Base-by-base conservation (phyloP, 2,329 filamentous ascomycete genomes). In the Fusarium anguioides region DNA sequence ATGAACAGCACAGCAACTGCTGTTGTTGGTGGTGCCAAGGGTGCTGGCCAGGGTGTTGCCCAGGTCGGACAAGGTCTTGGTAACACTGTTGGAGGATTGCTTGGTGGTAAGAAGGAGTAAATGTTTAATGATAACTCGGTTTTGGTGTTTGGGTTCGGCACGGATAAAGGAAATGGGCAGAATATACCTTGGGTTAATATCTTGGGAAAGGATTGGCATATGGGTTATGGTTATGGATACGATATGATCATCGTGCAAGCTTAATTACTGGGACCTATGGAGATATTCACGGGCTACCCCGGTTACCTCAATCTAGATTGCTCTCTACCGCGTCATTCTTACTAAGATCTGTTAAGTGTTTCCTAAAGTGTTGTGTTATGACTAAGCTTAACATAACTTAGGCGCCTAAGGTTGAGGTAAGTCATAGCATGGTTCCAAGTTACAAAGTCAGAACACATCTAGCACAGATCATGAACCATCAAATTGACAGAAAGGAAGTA, bases 91-190 rank as follows among this genome's bases (percentile, higher is more conserved):
- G 78, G 78, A 0, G 75, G 78, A 8, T 27, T 80, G 8, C 73
- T 79, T 27, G 77, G 77, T 41, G 77, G 77, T 1, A 72, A 74
- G n/a, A 74, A 74, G 60, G 63, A 73, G 71, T 65, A 66, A 54
- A 35, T 42, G 9, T 29, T 27, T 27, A 9, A 27, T 12, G 6
- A 18, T 10, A 17, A 0, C 37, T 47, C 33, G 55, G 3, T 50
- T 39, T 37, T 36, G 53, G 61, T 64, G 58, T 66, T 47, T n/a
- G 14, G 47, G 40, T 21, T 27, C 26, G 58, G 12, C 18, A 41
- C 26, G 29, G 36, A 8, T 40, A 41, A 20, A 60, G 21, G 51
- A 4, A 41, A 23, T 53, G 21, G 44, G 3, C 8, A 18, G 44
- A 26, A 36, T 60, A 41, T 40, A 47, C 53, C 44, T 48, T 39